Conservation (phyloP, 805 yeast genomes). For the Candida silvatica region DNA sequence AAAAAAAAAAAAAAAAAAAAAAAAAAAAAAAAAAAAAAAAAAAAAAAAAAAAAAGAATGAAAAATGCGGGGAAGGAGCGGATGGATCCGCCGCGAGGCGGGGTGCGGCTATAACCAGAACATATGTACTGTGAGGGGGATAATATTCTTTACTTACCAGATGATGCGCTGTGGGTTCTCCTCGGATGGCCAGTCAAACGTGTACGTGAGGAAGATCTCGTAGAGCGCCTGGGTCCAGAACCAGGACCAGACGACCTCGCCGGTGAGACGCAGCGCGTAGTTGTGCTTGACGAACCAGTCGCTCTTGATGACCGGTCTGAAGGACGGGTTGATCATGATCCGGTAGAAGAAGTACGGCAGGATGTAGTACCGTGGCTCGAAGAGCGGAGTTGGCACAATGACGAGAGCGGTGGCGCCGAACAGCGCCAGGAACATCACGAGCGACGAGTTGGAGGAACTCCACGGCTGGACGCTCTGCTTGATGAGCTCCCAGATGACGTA, state of each 20-base stretch:
- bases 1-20: too few relatives aligned
- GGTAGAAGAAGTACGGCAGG: conserved; percentile 69
- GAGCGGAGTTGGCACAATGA: conserved; percentile 82
- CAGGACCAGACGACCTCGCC: conserved; percentile 59
- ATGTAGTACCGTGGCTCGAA: conserved; percentile 93
- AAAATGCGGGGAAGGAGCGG: not conserved
- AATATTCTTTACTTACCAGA: too few relatives aligned
- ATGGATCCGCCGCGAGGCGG: not conserved
- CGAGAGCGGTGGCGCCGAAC: conserved; percentile 41
- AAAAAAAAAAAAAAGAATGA: too few relatives aligned
- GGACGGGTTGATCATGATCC: conserved; percentile 44
- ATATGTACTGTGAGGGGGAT: too few relatives aligned
- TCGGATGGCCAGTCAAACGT: conserved; percentile 67
- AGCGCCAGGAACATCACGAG: conserved; percentile 40
- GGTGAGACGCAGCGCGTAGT: conserved; percentile 26
- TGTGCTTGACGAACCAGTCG: conserved; percentile 14
- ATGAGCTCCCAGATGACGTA: conserved; percentile 18
- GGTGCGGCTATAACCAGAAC: too few relatives aligned
- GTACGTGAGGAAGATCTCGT: conserved; percentile 46
- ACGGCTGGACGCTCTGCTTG: conserved; percentile 5
- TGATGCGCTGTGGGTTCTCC: conserved; percentile 63
- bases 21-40: too few relatives aligned
- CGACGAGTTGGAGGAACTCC: conserved; percentile 12
- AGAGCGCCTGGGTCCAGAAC: conserved; percentile 43
- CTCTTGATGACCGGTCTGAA: conserved; percentile 19